Evolutionary conservation across 495 filamentous ascomycete genomes (phyloP).

Genomic region (Neurospora discreta): DNA sequence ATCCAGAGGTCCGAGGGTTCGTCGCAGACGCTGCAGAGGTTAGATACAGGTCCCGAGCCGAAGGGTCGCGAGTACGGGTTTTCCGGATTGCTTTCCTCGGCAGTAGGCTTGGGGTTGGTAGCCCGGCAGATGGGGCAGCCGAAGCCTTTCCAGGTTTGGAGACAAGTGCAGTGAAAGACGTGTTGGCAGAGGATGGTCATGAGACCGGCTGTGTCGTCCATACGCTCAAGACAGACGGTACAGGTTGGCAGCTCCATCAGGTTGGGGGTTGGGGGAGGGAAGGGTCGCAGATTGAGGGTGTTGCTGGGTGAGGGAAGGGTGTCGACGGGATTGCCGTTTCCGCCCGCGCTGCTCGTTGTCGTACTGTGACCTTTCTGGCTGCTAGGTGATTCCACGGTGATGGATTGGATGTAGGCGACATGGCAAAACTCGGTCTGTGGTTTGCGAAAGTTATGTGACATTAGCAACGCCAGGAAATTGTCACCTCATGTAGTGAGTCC

Average conservation of each 20-base stretch:
- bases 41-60: constrained; percentile 29
- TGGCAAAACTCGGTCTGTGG: constrained; percentile 86
- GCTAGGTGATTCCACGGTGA: constrained; percentile 46
- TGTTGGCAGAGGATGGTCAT: constrained; percentile 96
- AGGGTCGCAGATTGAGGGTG: constrained; percentile 57
- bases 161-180: constrained; percentile 93
- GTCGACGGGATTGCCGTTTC: constrained; percentile 52
- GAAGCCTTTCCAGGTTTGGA: constrained; percentile 90
- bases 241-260: constrained; percentile 91
- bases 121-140: constrained; percentile 94
- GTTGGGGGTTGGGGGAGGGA: constrained; percentile 82
- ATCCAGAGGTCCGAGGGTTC: constrained; percentile 80
- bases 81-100: constrained; percentile 20
- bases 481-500: too few relatives aligned
- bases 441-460: too few relatives aligned
- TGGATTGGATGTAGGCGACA: constrained; percentile 89
- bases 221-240: constrained; percentile 91
- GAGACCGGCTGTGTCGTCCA: constrained; percentile 93
- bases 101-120: constrained; percentile 39
- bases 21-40: constrained; percentile 63
- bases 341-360: constrained; percentile 47
- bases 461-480: too few relatives aligned
- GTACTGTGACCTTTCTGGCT: neutral
- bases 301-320: constrained; percentile 36
- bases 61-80: constrained; percentile 39